phyloP scores from a whole-genome alignment of 345 rosid genomes.

The Populus nigra region DNA sequence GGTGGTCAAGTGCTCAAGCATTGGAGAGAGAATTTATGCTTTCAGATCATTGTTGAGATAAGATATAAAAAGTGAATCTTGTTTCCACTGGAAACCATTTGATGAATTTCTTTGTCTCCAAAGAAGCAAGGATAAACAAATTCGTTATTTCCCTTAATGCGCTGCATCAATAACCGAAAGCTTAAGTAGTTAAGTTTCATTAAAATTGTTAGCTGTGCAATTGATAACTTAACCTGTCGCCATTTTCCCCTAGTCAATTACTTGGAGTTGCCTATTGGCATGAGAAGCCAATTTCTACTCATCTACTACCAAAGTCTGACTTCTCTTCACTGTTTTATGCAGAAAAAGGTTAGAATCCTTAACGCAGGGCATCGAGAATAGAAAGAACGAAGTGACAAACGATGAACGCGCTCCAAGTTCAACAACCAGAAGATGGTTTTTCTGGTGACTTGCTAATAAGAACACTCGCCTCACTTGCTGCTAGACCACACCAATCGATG shows the following conservation, averaged over 20 bases:
- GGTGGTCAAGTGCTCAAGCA: not conserved
- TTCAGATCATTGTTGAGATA: too few relatives aligned
- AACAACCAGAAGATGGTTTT: slow-evolving; percentile 56
- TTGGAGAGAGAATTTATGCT: too few relatives aligned
- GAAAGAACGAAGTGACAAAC: slow-evolving; percentile 33
- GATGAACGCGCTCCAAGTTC: slow-evolving; percentile 29
- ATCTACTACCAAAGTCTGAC: not conserved
- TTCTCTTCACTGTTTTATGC: slow-evolving; percentile 15
- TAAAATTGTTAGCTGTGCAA: too few relatives aligned
- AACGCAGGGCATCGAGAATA: slow-evolving; percentile 63
- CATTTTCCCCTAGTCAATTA: too few relatives aligned
- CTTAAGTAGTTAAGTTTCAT: not conserved
- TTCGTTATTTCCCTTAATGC: not conserved
- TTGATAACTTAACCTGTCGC: too few relatives aligned
- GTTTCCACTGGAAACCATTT: too few relatives aligned
- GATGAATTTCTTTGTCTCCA: too few relatives aligned
- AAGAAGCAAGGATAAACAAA: not conserved
- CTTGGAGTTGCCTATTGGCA: not conserved
- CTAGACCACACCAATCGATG: too few relatives aligned
- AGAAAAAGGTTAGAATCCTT: slow-evolving; percentile 67
- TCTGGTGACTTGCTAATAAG: slow-evolving; percentile 43
- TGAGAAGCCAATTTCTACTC: not conserved
- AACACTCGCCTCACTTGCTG: not conserved
- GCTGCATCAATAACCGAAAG: not conserved
- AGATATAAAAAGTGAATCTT: too few relatives aligned